phyloP scores from a whole-genome alignment of 352 stramenopile species.

The Pythium plurisporium region DNA sequence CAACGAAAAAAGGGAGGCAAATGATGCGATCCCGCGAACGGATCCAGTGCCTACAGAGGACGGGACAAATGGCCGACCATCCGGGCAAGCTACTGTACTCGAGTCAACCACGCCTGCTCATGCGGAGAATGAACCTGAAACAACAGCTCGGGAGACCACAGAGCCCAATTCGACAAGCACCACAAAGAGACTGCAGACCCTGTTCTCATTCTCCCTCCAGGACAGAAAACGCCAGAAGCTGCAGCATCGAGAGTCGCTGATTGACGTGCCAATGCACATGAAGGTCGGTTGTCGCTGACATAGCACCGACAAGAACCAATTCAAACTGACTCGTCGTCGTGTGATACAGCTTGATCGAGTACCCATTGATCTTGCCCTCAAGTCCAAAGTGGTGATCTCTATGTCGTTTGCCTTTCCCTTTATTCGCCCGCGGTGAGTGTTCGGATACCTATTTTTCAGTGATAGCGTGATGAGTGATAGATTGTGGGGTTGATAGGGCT shows the following conservation, averaged over 20 bases:
- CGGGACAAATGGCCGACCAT: not conserved
- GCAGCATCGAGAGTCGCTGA: slow-evolving; percentile 16
- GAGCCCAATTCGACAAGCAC: not conserved
- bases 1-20: not conserved
- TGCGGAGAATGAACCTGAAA: not conserved
- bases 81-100: not conserved
- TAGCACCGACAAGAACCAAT: too few relatives aligned
- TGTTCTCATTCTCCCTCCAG: slow-evolving; percentile 27
- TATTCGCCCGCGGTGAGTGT: slow-evolving; percentile 39
- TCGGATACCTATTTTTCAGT: not conserved
- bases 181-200: slow-evolving; percentile 23
- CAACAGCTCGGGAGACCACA: not conserved
- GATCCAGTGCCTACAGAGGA: not conserved
- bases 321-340: not conserved
- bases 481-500: not conserved
- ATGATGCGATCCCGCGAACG: not conserved
- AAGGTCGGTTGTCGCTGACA: slow-evolving; percentile 14
- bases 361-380: slow-evolving; percentile 57
- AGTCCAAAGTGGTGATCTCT: slow-evolving; percentile 52
- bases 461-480: too few relatives aligned
- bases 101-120: not conserved
- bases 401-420: slow-evolving; percentile 68
- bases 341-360: slow-evolving; percentile 31
- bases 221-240: slow-evolving; percentile 33
- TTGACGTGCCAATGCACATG: slow-evolving; percentile 32